phyloP scores from a whole-genome alignment of 805 yeast species.

The Candida andamanensis region DNA sequence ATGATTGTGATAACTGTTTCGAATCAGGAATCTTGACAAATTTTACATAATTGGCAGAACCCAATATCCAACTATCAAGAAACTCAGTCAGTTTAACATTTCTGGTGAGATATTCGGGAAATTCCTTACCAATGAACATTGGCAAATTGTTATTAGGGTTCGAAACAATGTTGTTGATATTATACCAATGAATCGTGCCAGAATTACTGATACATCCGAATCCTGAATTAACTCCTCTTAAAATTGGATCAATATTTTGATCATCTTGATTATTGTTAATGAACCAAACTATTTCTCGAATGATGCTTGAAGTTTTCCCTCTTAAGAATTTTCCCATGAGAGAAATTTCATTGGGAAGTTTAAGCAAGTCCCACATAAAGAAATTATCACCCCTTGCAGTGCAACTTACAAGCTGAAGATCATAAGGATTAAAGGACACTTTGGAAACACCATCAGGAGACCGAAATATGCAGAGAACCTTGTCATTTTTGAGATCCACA shows the following conservation, averaged over 20 bases:
- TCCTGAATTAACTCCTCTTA: conserved; percentile 30
- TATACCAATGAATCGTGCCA: conserved; percentile 64
- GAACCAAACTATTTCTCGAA: conserved; percentile 52
- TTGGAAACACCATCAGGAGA: conserved; percentile 61
- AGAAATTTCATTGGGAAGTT: conserved; percentile 44
- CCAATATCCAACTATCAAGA: conserved; percentile 44
- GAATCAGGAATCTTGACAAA: conserved; percentile 22
- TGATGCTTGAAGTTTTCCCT: conserved; percentile 57
- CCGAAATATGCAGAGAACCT: conserved; percentile 40
- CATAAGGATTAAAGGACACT: conserved; percentile 58
- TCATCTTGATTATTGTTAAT: conserved; percentile 33
- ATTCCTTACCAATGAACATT: conserved; percentile 17
- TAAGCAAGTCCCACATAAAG: conserved; percentile 59
- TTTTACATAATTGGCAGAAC: conserved; percentile 19
- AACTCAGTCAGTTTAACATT: conserved; percentile 13
- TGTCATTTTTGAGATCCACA: conserved; percentile 41
- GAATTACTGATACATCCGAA: conserved; percentile 50
- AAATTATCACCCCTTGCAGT: conserved; percentile 57
- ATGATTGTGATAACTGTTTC: conserved; percentile 12
- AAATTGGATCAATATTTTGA: conserved; percentile 13
- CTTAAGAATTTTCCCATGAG: conserved; percentile 54
- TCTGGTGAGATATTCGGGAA: conserved; percentile 2
- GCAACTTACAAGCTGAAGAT: conserved; percentile 49
- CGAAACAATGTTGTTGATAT: conserved; percentile 36
- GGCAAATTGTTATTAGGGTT: conserved; percentile 26